A percentile compares a stretch with the other conserved stretches of the same genome.
Evolutionary conservation across 805 yeast genomes (phyloP).

Genomic region (Starmera amethionina): DNA sequence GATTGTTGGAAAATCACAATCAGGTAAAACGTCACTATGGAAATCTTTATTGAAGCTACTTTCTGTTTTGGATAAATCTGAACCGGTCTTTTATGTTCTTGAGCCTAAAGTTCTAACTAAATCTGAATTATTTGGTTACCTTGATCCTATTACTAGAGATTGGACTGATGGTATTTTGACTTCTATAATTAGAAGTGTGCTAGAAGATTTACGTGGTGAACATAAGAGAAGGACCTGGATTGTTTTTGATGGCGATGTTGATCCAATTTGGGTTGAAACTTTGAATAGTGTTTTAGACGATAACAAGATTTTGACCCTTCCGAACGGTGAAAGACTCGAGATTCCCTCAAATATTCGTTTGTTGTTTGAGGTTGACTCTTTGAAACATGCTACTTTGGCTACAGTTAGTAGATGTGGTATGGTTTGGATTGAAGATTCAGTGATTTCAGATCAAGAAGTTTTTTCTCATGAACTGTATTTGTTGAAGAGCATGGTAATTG

Average conservation of each 20-base stretch:
- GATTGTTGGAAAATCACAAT: slow-evolving; percentile 66
- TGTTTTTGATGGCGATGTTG: slow-evolving; percentile 86
- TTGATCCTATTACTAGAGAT: slow-evolving; percentile 74
- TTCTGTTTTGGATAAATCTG: slow-evolving; percentile 23
- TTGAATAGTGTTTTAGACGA: slow-evolving; percentile 89
- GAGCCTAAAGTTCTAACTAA: slow-evolving; percentile 75
- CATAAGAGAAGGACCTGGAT: slow-evolving; percentile 53
- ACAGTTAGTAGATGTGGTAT: slow-evolving; percentile 91
- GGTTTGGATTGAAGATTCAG: slow-evolving; percentile 51
- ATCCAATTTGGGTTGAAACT: slow-evolving; percentile 90
- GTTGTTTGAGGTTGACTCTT: slow-evolving; percentile 65
- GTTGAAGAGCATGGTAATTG: neutral
- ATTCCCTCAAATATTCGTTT: slow-evolving; percentile 56
- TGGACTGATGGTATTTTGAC: slow-evolving; percentile 90
- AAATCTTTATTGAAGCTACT: slow-evolving; percentile 37
- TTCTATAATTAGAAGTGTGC: slow-evolving; percentile 46
- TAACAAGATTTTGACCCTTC: slow-evolving; percentile 68
- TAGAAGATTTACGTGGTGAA: slow-evolving; percentile 52
- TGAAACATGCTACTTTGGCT: slow-evolving; percentile 74
- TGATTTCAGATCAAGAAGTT: slow-evolving; percentile 15
- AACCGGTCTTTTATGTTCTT: slow-evolving; percentile 34
- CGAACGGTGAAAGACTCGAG: slow-evolving; percentile 78
- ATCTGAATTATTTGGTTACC: slow-evolving; percentile 52
- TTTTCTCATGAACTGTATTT: slow-evolving; percentile 13
- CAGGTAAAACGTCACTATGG: slow-evolving; percentile 61